Percentiles rank a stretch among this genome's conserved stretches.
Conservation (phyloP, 2,329 filamentous ascomycete genomes). For the Ploettnerulaceae sp. region DNA sequence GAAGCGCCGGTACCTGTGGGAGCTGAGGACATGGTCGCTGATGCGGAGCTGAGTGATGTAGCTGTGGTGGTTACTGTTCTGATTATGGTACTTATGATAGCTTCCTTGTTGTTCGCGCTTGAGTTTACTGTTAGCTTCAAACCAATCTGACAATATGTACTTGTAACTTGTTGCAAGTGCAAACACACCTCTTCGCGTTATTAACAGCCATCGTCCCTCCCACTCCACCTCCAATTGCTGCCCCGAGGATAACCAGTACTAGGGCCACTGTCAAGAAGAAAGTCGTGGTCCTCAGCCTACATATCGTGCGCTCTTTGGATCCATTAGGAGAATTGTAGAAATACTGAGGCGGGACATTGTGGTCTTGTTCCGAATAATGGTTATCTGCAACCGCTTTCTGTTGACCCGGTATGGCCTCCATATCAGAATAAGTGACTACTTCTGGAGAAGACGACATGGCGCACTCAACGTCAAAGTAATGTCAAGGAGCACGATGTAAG, state of each 20-base stretch:
- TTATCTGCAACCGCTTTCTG: not conserved
- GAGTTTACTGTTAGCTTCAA: not conserved
- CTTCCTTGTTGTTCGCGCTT: not conserved
- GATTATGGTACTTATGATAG: not conserved
- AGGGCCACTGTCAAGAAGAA: constrained; percentile 14
- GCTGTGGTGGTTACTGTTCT: not conserved
- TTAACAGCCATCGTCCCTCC: constrained; percentile 18
- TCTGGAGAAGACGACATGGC: too few relatives aligned
- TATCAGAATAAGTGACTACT: too few relatives aligned
- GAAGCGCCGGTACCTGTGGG: constrained; percentile 11
- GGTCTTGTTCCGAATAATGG: not conserved
- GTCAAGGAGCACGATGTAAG: too few relatives aligned
- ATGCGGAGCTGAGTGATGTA: not conserved
- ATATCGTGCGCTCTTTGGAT: constrained; percentile 8
- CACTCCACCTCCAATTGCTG: constrained; percentile 16
- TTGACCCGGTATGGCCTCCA: too few relatives aligned
- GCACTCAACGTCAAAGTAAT: too few relatives aligned
- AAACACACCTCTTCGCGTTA: constrained; percentile 15
- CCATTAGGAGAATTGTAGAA: not conserved
- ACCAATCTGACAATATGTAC: not conserved
- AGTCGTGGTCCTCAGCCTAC: constrained; percentile 9
- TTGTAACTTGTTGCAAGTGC: not conserved
- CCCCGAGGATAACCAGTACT: constrained; percentile 15
- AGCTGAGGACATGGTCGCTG: too few relatives aligned
- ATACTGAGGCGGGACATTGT: constrained; percentile 1